Evolutionary conservation across 2,329 filamentous ascomycete genomes (phyloP), one percentile per base, ranked within the genome.

Genomic region (Cytospora piceicola): DNA sequence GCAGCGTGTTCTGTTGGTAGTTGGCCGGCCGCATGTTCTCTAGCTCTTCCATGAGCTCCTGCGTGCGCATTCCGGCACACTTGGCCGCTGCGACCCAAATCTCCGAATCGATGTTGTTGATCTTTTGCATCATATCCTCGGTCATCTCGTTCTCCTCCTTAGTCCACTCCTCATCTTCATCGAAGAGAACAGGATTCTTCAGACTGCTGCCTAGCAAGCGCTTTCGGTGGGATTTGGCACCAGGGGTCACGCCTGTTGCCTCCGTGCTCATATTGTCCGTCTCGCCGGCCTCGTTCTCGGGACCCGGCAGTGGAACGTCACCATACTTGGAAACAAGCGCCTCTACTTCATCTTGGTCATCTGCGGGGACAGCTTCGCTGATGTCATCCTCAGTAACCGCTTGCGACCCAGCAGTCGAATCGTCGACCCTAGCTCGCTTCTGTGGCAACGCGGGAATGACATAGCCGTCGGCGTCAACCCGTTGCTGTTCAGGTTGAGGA

Each of bases 91-190:
- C 67, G 17, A 59, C 62, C 58, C 58, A 65, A 27, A 66, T 32
- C 15, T 82, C 77, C 4, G 83, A 85, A 58, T 84, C 77, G 0
- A 87, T 85, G 70, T 90, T 84, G 71, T 85, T 85, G 70, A 94
- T 85, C 63, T 91, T 86, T 67, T 88, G 85, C 15, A 87, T 85
- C 73, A 94, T 92, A 72, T 93, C 88, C 72, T 91, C 90, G 56
- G 87, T 85, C 29, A 80, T 78, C 62, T 84, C 82, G 85, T 87
- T 88, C 65, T 88, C 88, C 15, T 88, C 85, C 61, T 86, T 82
- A 64, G 88, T 85, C 83, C 57, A 88, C 75, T 82, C 81, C 0
- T 82, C 76, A 58, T 77, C 80, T 14, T 75, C 69, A 30, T 73
- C 66, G 36, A 75, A 73, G 51, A 72, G 71, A 24, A 55, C 61